These are phyloP conservation scores for Vitis hybrid DNA, from an alignment of 177 flowering plant species.

Conservation along the genomic window DNA sequence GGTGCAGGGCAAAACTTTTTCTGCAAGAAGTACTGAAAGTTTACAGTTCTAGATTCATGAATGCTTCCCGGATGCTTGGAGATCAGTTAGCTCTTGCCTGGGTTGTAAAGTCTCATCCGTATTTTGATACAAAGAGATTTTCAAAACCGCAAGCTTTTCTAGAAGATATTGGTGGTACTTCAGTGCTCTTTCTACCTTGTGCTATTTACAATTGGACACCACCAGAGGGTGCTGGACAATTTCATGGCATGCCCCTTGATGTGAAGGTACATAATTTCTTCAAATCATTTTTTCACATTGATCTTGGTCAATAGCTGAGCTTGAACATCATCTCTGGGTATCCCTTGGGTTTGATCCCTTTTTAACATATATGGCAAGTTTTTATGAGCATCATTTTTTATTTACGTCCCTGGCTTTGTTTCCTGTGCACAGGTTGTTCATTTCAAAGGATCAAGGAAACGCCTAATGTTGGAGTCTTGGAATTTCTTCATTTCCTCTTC, in stretches of 20 bases:
- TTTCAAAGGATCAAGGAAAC: constrained; percentile 97
- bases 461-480: constrained; percentile 97
- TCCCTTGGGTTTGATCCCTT: neutral
- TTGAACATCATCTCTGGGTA: neutral
- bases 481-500: constrained; percentile 61
- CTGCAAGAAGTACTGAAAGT: constrained; percentile 62
- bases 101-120: constrained; percentile 68
- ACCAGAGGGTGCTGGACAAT: constrained; percentile 97
- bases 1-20: constrained; percentile 71
- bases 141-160: constrained; percentile 50
- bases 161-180: constrained; percentile 54
- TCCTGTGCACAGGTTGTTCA: constrained; percentile 70
- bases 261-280: constrained; percentile 56
- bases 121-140: constrained; percentile 65
- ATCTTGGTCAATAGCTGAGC: neutral
- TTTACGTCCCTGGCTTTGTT: neutral
- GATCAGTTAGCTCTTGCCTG: constrained; percentile 92
- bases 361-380: neutral
- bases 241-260: constrained; percentile 95
- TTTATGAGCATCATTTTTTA: neutral
- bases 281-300: neutral
- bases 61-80: constrained; percentile 93
- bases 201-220: constrained; percentile 91
- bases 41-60: constrained; percentile 65
- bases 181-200: constrained; percentile 87